phyloP scores from a whole-genome alignment of 306 rosid species.

The Prunus kanzakura region DNA sequence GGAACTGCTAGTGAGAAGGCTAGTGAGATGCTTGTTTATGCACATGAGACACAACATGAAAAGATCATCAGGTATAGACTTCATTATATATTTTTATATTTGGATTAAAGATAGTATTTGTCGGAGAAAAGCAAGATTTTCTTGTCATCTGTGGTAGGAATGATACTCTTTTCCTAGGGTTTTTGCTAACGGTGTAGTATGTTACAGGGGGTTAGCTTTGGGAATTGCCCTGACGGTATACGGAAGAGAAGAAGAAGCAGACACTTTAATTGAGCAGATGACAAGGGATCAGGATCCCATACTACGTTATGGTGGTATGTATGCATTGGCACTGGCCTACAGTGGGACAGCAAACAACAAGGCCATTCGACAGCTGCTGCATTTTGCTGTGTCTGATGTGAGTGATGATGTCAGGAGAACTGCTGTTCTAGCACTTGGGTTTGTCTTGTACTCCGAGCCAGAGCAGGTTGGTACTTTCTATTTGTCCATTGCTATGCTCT shows the following conservation, averaged over 20 bases:
- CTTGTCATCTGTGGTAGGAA: neutral
- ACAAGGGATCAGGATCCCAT: conserved; percentile 96
- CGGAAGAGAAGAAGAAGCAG: conserved; percentile 98
- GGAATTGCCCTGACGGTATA: conserved; percentile 94
- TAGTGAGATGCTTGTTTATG: conserved; percentile 91
- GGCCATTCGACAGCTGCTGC: conserved; percentile 89
- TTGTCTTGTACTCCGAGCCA: conserved; percentile 92
- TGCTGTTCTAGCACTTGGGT: conserved; percentile 96
- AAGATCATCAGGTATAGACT: conserved; percentile 75
- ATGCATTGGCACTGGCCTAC: conserved; percentile 94
- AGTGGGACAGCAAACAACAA: conserved; percentile 96
- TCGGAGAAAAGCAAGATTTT: neutral
- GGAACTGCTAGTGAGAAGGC: conserved; percentile 98
- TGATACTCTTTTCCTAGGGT: neutral
- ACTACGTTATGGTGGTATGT: conserved; percentile 94
- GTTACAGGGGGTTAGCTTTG: conserved; percentile 78
- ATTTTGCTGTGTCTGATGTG: conserved; percentile 97
- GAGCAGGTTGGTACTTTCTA: conserved; percentile 70
- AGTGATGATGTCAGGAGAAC: conserved; percentile 99
- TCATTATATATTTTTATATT: neutral
- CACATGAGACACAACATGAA: conserved; percentile 94
- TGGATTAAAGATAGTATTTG: neutral
- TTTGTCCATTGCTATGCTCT: neutral
- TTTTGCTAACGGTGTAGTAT: conserved; percentile 12
- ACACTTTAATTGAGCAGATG: conserved; percentile 95